These are phyloP conservation scores for Diplotaxis tenuifolia DNA, from an alignment of 345 rosid genomes.

Conservation along the genomic window DNA sequence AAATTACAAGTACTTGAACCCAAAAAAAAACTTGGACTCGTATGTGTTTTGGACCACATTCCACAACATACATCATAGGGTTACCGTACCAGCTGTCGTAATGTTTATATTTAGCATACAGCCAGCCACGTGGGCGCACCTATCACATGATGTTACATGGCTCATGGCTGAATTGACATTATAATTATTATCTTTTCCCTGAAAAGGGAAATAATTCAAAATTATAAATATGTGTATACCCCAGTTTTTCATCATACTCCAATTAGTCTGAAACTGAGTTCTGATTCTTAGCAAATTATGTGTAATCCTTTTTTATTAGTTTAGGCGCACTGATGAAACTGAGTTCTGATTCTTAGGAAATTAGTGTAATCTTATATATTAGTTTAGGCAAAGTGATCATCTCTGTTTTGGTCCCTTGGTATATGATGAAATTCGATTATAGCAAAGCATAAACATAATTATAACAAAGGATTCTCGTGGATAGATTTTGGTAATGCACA, in stretches of 20 bases:
- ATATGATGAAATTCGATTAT: background rate
- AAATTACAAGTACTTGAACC: background rate
- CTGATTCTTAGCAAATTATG: background rate
- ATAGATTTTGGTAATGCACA: background rate
- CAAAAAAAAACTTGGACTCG: background rate
- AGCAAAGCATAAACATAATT: background rate
- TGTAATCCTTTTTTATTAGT: background rate
- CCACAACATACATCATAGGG: slow-evolving; percentile 6
- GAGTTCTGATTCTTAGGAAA: background rate
- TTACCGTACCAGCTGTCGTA: slow-evolving; percentile 29
- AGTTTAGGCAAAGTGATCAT: background rate
- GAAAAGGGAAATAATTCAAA: background rate
- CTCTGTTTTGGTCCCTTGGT: background rate
- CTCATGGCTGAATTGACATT: background rate
- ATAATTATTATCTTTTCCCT: background rate
- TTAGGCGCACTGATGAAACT: background rate
- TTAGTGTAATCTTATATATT: background rate
- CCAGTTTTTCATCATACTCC: background rate
- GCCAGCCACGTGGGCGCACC: slow-evolving; percentile 19
- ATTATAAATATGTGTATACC: background rate
- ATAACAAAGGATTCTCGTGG: background rate
- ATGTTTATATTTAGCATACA: slow-evolving; percentile 15
- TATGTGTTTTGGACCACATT: background rate
- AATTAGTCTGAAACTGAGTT: background rate
- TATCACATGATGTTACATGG: background rate